Conservation (phyloP, 2,329 filamentous ascomycete genomes). For the Cladophialophora psammophila region DNA sequence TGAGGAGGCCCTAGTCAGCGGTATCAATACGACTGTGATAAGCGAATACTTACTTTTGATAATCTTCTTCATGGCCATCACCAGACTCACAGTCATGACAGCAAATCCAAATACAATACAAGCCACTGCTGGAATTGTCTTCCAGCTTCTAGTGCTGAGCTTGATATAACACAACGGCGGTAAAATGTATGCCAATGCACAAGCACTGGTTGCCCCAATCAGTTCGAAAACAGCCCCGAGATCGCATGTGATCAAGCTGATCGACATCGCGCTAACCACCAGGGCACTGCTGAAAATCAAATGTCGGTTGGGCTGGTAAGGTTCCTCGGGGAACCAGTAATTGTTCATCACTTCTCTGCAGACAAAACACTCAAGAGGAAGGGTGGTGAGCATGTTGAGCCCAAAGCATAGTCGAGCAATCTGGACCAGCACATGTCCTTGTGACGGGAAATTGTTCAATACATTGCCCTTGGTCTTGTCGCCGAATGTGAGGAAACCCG, state of each 20-base stretch:
- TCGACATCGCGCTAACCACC: slow-evolving; percentile 76
- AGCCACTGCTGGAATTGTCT: slow-evolving; percentile 73
- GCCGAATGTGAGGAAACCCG: slow-evolving; percentile 91
- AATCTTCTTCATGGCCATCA: slow-evolving; percentile 76
- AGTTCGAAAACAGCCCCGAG: slow-evolving; percentile 94
- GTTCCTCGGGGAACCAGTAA: slow-evolving; percentile 75
- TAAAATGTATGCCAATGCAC: slow-evolving; percentile 91
- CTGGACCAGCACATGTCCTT: slow-evolving; percentile 87
- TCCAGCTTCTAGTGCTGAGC: slow-evolving; percentile 73
- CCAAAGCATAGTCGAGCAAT: slow-evolving; percentile 94
- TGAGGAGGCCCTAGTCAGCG: slow-evolving; percentile 11
- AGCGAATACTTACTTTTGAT: slow-evolving; percentile 43
- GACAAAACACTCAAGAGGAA: slow-evolving; percentile 96
- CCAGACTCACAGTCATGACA: slow-evolving; percentile 81
- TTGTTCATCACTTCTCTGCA: slow-evolving; percentile 96
- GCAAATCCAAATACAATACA: slow-evolving; percentile 77
- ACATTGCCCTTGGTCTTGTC: slow-evolving; percentile 93
- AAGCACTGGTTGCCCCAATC: slow-evolving; percentile 92
- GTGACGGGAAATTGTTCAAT: slow-evolving; percentile 92
- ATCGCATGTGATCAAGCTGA: slow-evolving; percentile 89
- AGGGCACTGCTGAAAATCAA: slow-evolving; percentile 84
- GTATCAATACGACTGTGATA: neutral
- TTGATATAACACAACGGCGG: slow-evolving; percentile 96
- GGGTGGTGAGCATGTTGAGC: slow-evolving; percentile 96
- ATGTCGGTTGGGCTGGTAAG: slow-evolving; percentile 84